These are phyloP conservation scores for Penstemon davidsonii DNA, from an alignment of 257 asterid species.

Conservation along the genomic window DNA sequence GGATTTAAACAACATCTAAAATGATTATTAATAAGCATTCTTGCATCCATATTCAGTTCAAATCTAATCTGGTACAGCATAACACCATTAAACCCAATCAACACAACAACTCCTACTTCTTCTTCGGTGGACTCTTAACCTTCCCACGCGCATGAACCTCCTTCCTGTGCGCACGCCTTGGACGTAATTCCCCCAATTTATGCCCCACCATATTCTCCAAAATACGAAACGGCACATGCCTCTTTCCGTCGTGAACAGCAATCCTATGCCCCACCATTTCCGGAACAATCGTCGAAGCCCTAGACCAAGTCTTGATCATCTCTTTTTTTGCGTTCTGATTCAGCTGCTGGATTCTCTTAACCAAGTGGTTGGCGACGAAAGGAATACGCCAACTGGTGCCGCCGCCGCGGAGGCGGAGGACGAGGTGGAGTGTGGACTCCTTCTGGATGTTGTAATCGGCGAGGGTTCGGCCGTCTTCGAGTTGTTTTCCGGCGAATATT, in stretches of 20 bases:
- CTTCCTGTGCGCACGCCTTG: slow-evolving; percentile 38
- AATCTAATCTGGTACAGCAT: neutral
- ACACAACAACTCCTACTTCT: slow-evolving; percentile 32
- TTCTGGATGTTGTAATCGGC: slow-evolving; percentile 41
- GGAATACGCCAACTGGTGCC: slow-evolving; percentile 55
- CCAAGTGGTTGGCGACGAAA: slow-evolving; percentile 58
- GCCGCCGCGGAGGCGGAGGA: slow-evolving; percentile 39
- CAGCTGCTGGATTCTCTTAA: slow-evolving; percentile 36
- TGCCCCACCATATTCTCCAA: slow-evolving; percentile 64
- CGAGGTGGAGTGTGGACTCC: slow-evolving; percentile 39
- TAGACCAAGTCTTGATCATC: slow-evolving; percentile 57
- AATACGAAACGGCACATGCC: slow-evolving; percentile 46
- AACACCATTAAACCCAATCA: slow-evolving; percentile 14
- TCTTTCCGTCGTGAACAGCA: slow-evolving; percentile 55
- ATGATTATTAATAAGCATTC: slow-evolving; percentile 4
- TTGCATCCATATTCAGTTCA: neutral
- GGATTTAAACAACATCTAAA: neutral
- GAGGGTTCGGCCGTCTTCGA: slow-evolving; percentile 35
- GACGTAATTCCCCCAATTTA: slow-evolving; percentile 51
- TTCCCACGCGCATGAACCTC: slow-evolving; percentile 46
- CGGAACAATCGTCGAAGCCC: slow-evolving; percentile 52
- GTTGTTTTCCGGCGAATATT: slow-evolving; percentile 38
- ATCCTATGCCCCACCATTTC: slow-evolving; percentile 62
- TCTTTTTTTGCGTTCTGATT: slow-evolving; percentile 35
- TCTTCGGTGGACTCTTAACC: slow-evolving; percentile 39